These are phyloP conservation scores for Fusarium denticulatum DNA, from an alignment of 2,329 filamentous ascomycete species.

Conservation along the genomic window DNA sequence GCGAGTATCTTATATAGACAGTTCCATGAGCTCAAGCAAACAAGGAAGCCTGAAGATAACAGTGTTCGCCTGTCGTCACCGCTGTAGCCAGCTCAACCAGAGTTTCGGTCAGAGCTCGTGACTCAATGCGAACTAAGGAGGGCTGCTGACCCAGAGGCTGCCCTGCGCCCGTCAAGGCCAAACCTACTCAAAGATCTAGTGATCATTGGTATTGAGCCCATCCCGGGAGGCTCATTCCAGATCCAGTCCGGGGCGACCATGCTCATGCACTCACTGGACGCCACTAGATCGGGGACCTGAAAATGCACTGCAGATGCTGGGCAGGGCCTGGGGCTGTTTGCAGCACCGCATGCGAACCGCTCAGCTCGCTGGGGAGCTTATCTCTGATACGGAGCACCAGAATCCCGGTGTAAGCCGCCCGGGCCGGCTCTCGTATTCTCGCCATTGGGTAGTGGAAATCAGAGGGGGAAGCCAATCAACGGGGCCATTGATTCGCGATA, in stretches of 20 bases:
- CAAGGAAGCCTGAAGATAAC: slow-evolving; percentile 26
- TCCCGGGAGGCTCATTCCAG: slow-evolving; percentile 23
- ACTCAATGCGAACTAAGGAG: slow-evolving; percentile 9
- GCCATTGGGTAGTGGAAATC: slow-evolving; percentile 34
- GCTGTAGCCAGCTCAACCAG: slow-evolving; percentile 14
- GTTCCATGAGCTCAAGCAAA: not conserved
- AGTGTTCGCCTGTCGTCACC: slow-evolving; percentile 14
- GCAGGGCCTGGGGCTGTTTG: slow-evolving; percentile 4
- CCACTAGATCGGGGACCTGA: slow-evolving; percentile 43
- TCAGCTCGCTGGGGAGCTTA: slow-evolving; percentile 17
- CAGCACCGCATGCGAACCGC: slow-evolving; percentile 20
- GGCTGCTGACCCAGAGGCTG: slow-evolving; percentile 26
- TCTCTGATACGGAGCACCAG: slow-evolving; percentile 33
- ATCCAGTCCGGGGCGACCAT: slow-evolving; percentile 19
- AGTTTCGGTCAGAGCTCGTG: slow-evolving; percentile 28
- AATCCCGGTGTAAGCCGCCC: slow-evolving; percentile 41
- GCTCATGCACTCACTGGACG: slow-evolving; percentile 5
- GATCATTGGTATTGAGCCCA: slow-evolving; percentile 7
- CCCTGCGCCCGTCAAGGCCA: slow-evolving; percentile 34
- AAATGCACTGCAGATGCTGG: slow-evolving; percentile 10
- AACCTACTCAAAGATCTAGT: slow-evolving; percentile 14
- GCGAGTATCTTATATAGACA: slow-evolving; percentile 36
- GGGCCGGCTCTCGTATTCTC: slow-evolving; percentile 43
- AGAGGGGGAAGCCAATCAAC: slow-evolving; percentile 32
- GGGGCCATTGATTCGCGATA: slow-evolving; percentile 28